Base-by-base conservation (phyloP, 352 stramenopile genomes). In the Phytophthora sp. region DNA sequence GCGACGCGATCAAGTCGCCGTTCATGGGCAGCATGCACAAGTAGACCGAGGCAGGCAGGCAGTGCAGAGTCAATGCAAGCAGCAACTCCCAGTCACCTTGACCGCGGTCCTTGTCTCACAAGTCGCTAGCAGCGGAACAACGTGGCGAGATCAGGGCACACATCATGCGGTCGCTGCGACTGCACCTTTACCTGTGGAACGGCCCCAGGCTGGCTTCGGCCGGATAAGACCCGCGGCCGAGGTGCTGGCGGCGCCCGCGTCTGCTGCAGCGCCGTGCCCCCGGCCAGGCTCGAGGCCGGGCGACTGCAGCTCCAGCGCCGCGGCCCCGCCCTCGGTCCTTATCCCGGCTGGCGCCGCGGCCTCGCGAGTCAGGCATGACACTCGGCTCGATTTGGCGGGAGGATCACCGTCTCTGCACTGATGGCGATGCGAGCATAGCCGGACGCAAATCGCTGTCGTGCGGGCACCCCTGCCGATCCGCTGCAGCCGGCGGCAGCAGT, bases 21-120 rank as follows among this genome's bases (percentile, higher is more conserved):
- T 94, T 88, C 66, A 94, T 91, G 81, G 72, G 75, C 60, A 72
- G 59, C 45, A 82, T 91, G 75, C 82, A 89, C 78, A 87, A 89
- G 65, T 91, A 86, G 48, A 65, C 44, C 23, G 30, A 45, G 31
- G 26, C 15, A 28, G 18, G 48, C 21, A 34, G 43, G 26, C 51
- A 31, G 37, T n/a, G 41, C 46, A 37, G 12, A 56, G 48, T 18
- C n/a, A 71, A 59, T 62, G 53, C 31, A 55, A 64, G 39, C 50
- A 70, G 37, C 62, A 65, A 55, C 48, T 56, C 57, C 28, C 48
- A 35, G 13, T 53, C 15, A 34, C 37, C 28, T 17, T 37, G 18
- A 26, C 24, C 4, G 49, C 12, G 23, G 13, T 39, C 28, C 41
- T 69, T 69, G 59, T 68, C 51, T 68, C 59, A 68, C 59, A 68